Evolutionary conservation across 164 flowering plant genomes (phyloP).

Genomic region (Macadamia tetraphylla): DNA sequence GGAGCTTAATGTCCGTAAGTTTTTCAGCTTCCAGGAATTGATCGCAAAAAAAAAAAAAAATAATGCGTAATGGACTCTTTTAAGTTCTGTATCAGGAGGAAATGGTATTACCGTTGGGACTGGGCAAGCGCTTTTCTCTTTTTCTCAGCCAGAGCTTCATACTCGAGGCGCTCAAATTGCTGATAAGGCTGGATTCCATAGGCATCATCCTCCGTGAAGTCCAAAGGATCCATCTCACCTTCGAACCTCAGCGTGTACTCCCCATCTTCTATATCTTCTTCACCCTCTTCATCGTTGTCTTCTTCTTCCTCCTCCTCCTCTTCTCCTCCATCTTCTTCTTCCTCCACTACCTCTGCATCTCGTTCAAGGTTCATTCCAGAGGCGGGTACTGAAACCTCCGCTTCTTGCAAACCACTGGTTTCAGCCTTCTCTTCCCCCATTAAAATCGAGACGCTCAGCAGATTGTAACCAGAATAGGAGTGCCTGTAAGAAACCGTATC

Average conservation of each 20-base stretch:
- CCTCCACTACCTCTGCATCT: constrained; percentile 1
- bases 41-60: background rate
- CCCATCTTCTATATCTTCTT: constrained; percentile 29
- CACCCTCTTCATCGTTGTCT: constrained; percentile 34
- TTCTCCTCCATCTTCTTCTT: constrained; percentile 19
- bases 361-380: background rate
- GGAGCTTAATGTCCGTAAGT: no score
- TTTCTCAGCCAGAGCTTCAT: constrained; percentile 57
- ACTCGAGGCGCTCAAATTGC: constrained; percentile 55
- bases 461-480: no score
- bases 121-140: constrained; percentile 47
- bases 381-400: background rate
- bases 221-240: constrained; percentile 51
- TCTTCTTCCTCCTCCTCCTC: constrained; percentile 26
- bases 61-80: no score
- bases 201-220: constrained; percentile 38
- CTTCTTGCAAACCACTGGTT: background rate
- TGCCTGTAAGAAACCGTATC: no score
- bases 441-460: no score
- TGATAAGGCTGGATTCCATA: constrained; percentile 38
- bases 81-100: background rate
- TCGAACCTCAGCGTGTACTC: constrained; percentile 33
- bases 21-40: no score
- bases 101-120: constrained; percentile 8
- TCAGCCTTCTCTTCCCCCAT: no score